These are phyloP conservation scores for Sclerotinia trifoliorum DNA, from an alignment of 2,329 filamentous ascomycete species.

Conservation along the genomic window DNA sequence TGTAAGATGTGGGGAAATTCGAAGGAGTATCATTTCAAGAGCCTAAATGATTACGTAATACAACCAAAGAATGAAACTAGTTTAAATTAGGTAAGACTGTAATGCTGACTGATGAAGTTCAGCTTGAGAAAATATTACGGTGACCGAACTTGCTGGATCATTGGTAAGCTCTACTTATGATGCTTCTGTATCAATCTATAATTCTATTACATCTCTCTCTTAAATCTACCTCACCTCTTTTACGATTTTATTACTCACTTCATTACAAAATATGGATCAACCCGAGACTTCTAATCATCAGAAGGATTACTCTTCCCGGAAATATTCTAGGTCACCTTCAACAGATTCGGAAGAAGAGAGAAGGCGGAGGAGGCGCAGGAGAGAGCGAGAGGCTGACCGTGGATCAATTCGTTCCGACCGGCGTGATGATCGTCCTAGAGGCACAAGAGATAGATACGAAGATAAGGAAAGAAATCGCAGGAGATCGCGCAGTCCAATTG, in stretches of 20 bases:
- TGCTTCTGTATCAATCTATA: not conserved
- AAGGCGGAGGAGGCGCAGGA: conserved; percentile 31
- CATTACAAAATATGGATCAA: conserved; percentile 28
- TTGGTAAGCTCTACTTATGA: too few species aligned
- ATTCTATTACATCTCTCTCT: not conserved
- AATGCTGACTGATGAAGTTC: not conserved
- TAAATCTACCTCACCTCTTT: not conserved
- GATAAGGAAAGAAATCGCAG: conserved; percentile 33
- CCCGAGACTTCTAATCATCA: conserved; percentile 22
- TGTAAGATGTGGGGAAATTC: not conserved
- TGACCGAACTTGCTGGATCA: not conserved
- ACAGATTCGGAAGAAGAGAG: conserved; percentile 37
- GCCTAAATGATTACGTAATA: not conserved
- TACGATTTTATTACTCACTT: not conserved
- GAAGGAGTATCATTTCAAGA: not conserved
- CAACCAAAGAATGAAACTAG: not conserved
- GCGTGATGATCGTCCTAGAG: conserved; percentile 17
- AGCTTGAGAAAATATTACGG: conserved; percentile 2
- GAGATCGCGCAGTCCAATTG: conserved; percentile 37
- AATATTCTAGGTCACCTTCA: conserved; percentile 33
- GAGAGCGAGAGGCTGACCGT: conserved; percentile 28
- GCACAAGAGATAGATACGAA: conserved; percentile 27
- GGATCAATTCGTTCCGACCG: conserved; percentile 18
- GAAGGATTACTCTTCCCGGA: conserved; percentile 27
- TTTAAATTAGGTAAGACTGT: not conserved